Conservation (phyloP, 2,329 filamentous ascomycete species). For the Fusarium xyrophilum region DNA sequence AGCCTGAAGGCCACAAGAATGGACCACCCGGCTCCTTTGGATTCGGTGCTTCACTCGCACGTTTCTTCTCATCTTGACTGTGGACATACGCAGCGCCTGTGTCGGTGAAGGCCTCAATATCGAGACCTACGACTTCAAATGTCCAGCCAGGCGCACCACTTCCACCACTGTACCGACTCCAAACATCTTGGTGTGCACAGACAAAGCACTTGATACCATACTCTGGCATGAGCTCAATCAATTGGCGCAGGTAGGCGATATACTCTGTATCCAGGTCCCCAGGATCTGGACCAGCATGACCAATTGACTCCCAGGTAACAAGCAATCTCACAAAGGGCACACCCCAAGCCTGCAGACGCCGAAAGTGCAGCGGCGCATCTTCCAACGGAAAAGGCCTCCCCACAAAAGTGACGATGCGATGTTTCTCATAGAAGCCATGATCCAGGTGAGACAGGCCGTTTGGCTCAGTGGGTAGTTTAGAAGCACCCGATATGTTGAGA, state of each 20-base stretch:
- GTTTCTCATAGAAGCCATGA: slow-evolving; percentile 50
- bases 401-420: slow-evolving; percentile 49
- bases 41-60: slow-evolving; percentile 37
- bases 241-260: slow-evolving; percentile 47
- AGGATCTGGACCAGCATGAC: slow-evolving; percentile 45
- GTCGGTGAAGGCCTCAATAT: slow-evolving; percentile 47
- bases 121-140: slow-evolving; percentile 50
- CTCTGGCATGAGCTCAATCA: slow-evolving; percentile 48
- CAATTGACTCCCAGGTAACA: slow-evolving; percentile 53
- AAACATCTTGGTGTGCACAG: slow-evolving; percentile 54
- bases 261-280: slow-evolving; percentile 49
- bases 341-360: slow-evolving; percentile 49
- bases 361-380: slow-evolving; percentile 50
- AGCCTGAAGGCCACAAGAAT: slow-evolving; percentile 49
- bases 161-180: slow-evolving; percentile 52
- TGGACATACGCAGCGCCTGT: slow-evolving; percentile 48
- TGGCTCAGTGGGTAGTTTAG: slow-evolving; percentile 49
- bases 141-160: slow-evolving; percentile 54
- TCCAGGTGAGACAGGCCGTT: slow-evolving; percentile 50
- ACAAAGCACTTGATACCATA: slow-evolving; percentile 52
- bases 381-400: slow-evolving; percentile 50
- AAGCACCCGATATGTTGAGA: slow-evolving; percentile 51
- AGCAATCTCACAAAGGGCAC: slow-evolving; percentile 50
- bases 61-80: slow-evolving; percentile 45
- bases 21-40: slow-evolving; percentile 46